Percentiles rank a stretch among this genome's conserved stretches.
These are phyloP conservation scores for Podospora pseudoanserina DNA, from an alignment of 495 filamentous ascomycete genomes.

Conservation along the genomic window DNA sequence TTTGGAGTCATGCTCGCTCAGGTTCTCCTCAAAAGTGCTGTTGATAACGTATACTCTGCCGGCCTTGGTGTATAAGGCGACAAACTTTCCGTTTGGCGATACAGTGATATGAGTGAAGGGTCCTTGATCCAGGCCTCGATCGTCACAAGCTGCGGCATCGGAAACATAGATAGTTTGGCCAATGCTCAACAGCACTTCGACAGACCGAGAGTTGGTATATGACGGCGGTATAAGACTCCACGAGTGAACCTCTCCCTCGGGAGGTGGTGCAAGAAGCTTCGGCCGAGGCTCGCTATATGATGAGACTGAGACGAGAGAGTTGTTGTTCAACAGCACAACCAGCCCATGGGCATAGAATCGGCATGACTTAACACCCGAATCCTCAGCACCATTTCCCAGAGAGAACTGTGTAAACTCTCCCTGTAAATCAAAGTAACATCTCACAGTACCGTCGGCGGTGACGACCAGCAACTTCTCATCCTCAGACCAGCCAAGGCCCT, in stretches of 20 bases:
- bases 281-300: conserved; percentile 89
- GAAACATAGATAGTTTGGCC: conserved; percentile 79
- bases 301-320: conserved; percentile 79
- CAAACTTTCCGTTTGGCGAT: conserved; percentile 85
- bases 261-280: conserved; percentile 71
- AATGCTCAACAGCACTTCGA: conserved; percentile 88
- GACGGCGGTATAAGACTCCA: conserved; percentile 89
- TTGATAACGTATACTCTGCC: conserved; percentile 91
- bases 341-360: conserved; percentile 85
- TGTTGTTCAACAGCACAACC: conserved; percentile 88
- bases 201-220: conserved; percentile 87
- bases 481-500: conserved; percentile 93
- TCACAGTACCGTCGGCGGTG: conserved; percentile 82
- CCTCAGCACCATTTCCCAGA: conserved; percentile 85
- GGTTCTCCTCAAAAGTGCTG: conserved; percentile 85
- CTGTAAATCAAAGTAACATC: conserved; percentile 87
- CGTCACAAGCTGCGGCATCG: conserved; percentile 84
- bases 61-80: conserved; percentile 78
- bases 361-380: conserved; percentile 79
- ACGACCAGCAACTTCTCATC: conserved; percentile 90
- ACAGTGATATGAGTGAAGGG: conserved; percentile 87
- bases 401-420: conserved; percentile 94
- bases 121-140: conserved; percentile 82
- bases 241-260: conserved; percentile 74
- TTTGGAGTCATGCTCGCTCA: conserved; percentile 87